Conservation (phyloP, 257 asterid species). For the Solanum sitiens region DNA sequence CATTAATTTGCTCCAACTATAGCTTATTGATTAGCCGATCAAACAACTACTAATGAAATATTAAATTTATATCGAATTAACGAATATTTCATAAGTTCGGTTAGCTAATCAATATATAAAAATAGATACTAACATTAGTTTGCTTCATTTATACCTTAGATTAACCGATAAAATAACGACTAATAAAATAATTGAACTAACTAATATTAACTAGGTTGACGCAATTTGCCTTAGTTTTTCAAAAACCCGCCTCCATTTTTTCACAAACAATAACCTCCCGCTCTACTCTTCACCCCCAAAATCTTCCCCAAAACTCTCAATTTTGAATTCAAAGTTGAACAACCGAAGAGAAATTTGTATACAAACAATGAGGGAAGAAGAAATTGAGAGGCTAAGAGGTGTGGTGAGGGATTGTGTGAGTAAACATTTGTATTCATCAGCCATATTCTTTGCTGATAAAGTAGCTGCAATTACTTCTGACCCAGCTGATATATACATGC, state of each 20-base stretch:
- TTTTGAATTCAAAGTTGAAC: background rate
- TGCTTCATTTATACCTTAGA: background rate
- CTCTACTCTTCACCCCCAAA: background rate
- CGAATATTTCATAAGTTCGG: too few species aligned
- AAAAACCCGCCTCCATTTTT: background rate
- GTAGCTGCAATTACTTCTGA: slow-evolving; percentile 94
- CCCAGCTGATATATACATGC: slow-evolving; percentile 97
- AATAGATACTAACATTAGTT: too few species aligned
- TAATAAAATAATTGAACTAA: background rate
- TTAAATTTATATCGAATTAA: background rate
- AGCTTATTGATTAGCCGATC: background rate
- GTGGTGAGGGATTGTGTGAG: slow-evolving; percentile 95
- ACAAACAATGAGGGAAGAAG: slow-evolving; percentile 69
- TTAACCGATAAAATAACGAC: too few species aligned
- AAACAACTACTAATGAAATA: background rate
- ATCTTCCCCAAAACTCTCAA: background rate
- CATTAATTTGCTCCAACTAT: background rate
- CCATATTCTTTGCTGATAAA: slow-evolving; percentile 94
- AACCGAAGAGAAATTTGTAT: background rate
- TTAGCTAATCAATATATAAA: background rate
- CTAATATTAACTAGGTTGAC: background rate
- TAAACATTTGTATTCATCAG: slow-evolving; percentile 95
- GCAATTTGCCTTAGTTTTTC: background rate
- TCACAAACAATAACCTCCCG: background rate
- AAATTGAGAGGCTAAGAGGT: slow-evolving; percentile 79